phyloP scores from a whole-genome alignment of 2,329 filamentous ascomycete species.

The Hirsutella minnesotensis region DNA sequence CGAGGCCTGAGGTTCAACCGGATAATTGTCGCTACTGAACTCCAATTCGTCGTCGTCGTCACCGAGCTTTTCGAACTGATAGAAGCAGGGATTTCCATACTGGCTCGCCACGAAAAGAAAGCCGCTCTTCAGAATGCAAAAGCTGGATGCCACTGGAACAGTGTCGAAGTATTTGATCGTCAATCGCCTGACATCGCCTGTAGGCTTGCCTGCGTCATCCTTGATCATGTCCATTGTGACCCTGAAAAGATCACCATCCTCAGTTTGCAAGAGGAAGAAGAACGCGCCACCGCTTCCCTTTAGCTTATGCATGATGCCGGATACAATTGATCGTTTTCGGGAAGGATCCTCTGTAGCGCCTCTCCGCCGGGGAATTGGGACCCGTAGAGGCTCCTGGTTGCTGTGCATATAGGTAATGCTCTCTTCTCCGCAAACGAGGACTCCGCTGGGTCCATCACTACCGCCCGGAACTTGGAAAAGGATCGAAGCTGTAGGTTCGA shows the following conservation, averaged over 20 bases:
- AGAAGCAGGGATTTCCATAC: slow-evolving; percentile 86
- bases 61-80: slow-evolving; percentile 93
- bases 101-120: slow-evolving; percentile 90
- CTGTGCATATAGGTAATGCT: slow-evolving; percentile 96
- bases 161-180: slow-evolving; percentile 99
- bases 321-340: slow-evolving; percentile 74
- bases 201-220: slow-evolving; percentile 65
- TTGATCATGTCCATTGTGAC: slow-evolving; percentile 85
- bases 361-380: slow-evolving; percentile 76
- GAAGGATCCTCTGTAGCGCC: slow-evolving; percentile 87
- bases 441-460: slow-evolving; percentile 84
- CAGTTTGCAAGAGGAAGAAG: slow-evolving; percentile 91
- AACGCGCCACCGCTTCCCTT: slow-evolving; percentile 74
- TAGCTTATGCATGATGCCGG: slow-evolving; percentile 95
- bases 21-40: slow-evolving; percentile 73
- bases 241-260: slow-evolving; percentile 98
- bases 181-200: slow-evolving; percentile 68
- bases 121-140: slow-evolving; percentile 90
- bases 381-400: slow-evolving; percentile 78
- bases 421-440: slow-evolving; percentile 88
- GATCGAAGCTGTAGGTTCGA: slow-evolving; percentile 78
- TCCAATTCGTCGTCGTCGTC: slow-evolving; percentile 88
- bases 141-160: slow-evolving; percentile 72
- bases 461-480: slow-evolving; percentile 94
- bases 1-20: slow-evolving; percentile 58